These are phyloP conservation scores for Diplogelasinospora grovesii DNA, from an alignment of 495 filamentous ascomycete genomes.

Conservation along the genomic window DNA sequence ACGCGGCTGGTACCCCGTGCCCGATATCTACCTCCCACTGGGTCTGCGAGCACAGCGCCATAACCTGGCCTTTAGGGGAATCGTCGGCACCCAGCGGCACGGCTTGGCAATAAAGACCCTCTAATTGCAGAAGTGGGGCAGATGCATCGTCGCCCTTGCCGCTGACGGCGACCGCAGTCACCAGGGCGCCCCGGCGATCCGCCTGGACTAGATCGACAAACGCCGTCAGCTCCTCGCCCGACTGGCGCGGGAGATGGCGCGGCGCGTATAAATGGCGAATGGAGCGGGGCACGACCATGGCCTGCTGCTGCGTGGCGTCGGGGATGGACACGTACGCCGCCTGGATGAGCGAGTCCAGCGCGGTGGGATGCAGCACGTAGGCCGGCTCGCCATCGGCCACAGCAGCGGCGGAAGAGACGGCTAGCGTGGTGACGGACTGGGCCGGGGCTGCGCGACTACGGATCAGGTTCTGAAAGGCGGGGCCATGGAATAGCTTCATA, in stretches of 20 bases:
- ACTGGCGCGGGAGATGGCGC: slow-evolving; percentile 4
- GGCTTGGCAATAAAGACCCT: slow-evolving; percentile 8
- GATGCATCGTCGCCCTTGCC: too few relatives aligned
- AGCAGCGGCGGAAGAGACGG: slow-evolving; percentile 22
- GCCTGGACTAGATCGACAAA: too few relatives aligned
- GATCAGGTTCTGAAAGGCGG: slow-evolving; percentile 22
- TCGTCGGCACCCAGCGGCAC: slow-evolving; percentile 2
- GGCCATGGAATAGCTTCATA: slow-evolving; percentile 11
- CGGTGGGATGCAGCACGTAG: slow-evolving; percentile 39
- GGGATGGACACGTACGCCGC: slow-evolving; percentile 16
- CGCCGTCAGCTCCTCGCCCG: not conserved
- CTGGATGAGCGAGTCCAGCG: slow-evolving; percentile 26
- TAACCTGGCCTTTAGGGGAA: not conserved
- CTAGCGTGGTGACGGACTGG: slow-evolving; percentile 9
- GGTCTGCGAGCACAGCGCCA: not conserved
- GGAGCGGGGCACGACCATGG: slow-evolving; percentile 23
- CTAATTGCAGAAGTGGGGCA: too few relatives aligned
- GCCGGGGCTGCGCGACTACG: slow-evolving; percentile 1
- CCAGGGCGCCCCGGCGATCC: too few relatives aligned
- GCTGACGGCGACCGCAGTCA: too few relatives aligned
- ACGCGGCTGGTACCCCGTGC: not conserved
- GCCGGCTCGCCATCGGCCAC: slow-evolving; percentile 12
- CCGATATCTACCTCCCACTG: not conserved
- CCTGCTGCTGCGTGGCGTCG: slow-evolving; percentile 14
- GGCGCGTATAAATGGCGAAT: slow-evolving; percentile 17